These are phyloP conservation scores for Pleurostoma richardsiae DNA, from an alignment of 2,329 filamentous ascomycete species.

Conservation along the genomic window DNA sequence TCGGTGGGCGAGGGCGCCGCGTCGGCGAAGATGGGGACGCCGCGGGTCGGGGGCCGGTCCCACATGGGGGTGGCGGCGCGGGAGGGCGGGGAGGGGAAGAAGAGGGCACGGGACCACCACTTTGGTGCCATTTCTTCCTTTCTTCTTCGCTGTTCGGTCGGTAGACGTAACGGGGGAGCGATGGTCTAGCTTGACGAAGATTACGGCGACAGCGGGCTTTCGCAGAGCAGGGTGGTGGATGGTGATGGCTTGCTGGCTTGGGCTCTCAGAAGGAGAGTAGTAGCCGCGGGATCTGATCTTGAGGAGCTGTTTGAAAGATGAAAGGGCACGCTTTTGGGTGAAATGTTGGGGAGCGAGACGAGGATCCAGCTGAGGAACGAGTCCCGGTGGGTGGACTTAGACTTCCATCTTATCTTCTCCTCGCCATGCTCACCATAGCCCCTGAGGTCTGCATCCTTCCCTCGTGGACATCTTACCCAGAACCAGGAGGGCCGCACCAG, in stretches of 20 bases:
- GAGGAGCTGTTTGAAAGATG: neutral
- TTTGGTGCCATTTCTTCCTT: neutral
- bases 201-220: neutral
- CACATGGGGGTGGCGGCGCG: constrained; percentile 1
- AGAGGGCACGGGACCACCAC: neutral
- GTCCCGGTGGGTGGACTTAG: too few relatives aligned
- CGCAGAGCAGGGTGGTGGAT: neutral
- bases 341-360: too few relatives aligned
- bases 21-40: neutral
- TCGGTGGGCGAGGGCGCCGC: neutral
- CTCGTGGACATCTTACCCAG: neutral
- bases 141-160: neutral
- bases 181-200: neutral
- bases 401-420: neutral
- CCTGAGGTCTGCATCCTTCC: neutral
- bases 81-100: neutral
- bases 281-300: neutral
- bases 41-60: neutral
- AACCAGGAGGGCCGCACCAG: neutral
- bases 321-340: neutral
- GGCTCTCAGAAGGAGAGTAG: neutral
- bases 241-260: neutral
- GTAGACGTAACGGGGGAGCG: neutral
- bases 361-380: too few relatives aligned
- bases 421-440: neutral